Evolutionary conservation across 140 eudicot genomes (phyloP).

Genomic region (Senecio squalidus): DNA sequence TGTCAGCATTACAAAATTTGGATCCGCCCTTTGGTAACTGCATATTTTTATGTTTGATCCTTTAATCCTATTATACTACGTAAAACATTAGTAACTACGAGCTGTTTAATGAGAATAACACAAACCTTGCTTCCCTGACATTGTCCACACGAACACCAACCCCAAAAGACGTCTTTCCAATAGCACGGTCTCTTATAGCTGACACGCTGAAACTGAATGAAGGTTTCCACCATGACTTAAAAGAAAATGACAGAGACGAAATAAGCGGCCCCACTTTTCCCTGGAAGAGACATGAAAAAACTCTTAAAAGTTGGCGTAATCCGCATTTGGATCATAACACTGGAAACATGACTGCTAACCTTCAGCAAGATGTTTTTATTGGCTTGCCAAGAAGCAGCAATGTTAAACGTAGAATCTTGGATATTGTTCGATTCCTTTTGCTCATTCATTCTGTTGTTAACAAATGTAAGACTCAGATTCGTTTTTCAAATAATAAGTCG

Average conservation of each 20-base stretch:
- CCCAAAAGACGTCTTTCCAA: conserved; percentile 64
- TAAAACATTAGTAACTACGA: neutral
- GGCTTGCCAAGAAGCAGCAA: conserved; percentile 99
- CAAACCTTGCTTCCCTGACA: conserved; percentile 82
- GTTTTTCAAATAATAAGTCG: neutral
- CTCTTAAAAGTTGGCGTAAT: neutral
- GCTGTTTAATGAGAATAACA: neutral
- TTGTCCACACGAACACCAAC: conserved; percentile 76
- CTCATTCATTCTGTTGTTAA: conserved; percentile 50
- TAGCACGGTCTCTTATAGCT: conserved; percentile 69
- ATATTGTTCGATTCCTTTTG: conserved; percentile 37
- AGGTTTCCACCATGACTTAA: conserved; percentile 99
- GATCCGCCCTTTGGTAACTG: conserved; percentile 95
- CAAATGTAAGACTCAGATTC: conserved; percentile 17
- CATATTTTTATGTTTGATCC: conserved; percentile 6
- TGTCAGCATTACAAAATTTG: conserved; percentile 83
- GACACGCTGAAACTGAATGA: conserved; percentile 76
- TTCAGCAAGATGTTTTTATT: conserved; percentile 78
- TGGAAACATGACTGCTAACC: conserved; percentile 31
- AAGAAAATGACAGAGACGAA: conserved; percentile 76
- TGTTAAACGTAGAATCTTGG: conserved; percentile 76
- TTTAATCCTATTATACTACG: neutral
- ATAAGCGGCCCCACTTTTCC: conserved; percentile 84
- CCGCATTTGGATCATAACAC: neutral
- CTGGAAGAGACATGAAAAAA: conserved; percentile 30